phyloP scores from a whole-genome alignment of 306 rosid species.

The Cicer bijugum region DNA sequence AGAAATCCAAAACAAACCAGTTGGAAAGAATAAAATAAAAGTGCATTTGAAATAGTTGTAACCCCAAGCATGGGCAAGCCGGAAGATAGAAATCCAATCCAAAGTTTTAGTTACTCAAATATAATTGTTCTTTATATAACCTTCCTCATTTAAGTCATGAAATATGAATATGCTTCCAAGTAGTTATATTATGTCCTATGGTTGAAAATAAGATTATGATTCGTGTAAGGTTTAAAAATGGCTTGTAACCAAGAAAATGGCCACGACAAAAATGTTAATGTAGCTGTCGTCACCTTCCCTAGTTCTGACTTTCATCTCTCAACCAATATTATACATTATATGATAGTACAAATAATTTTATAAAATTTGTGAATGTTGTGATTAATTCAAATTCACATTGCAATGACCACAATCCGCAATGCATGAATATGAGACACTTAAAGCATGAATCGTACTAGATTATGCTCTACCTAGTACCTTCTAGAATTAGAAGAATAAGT shows the following conservation, averaged over 20 bases:
- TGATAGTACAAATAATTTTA: no score
- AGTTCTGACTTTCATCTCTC: no score
- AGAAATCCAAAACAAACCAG: conserved; percentile 22
- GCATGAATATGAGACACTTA: background rate
- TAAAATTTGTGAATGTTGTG: no score
- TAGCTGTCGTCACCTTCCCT: no score
- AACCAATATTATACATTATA: no score
- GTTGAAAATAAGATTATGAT: background rate
- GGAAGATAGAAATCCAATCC: conserved; percentile 23
- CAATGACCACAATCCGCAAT: no score
- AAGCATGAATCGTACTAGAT: conserved; percentile 7
- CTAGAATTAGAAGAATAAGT: background rate
- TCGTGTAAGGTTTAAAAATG: background rate
- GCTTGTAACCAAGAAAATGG: no score
- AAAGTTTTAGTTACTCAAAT: background rate
- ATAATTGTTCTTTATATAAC: conserved; percentile 10
- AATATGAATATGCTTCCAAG: conserved; percentile 1
- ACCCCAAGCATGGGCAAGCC: conserved; percentile 22
- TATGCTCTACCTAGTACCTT: conserved; percentile 6
- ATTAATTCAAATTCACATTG: no score
- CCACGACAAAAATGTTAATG: no score
- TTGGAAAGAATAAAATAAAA: conserved; percentile 18
- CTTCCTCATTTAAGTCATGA: background rate
- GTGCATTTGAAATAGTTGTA: conserved; percentile 7
- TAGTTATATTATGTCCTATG: conserved; percentile 9